A percentile compares a stretch with the other conserved stretches of the same genome.
phyloP scores from a whole-genome alignment of 257 asterid genomes.

The Salvia miltiorrhiza region DNA sequence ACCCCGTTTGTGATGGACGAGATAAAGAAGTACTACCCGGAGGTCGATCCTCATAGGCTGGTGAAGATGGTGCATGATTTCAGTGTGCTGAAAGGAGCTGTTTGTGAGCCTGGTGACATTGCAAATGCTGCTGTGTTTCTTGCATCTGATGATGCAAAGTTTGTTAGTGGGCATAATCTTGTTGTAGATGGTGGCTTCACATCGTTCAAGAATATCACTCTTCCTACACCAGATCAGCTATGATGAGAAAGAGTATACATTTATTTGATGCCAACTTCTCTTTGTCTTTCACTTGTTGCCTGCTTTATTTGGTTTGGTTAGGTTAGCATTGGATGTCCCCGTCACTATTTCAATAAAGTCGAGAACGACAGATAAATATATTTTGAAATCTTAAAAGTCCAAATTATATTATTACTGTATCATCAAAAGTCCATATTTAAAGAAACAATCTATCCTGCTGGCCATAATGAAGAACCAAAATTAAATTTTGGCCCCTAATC shows the following conservation, averaged over 20 bases:
- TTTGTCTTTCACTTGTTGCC: too few relatives aligned
- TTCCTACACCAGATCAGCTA: slow-evolving; percentile 34
- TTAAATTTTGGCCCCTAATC: too few relatives aligned
- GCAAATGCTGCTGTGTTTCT: slow-evolving; percentile 81
- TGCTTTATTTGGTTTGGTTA: too few relatives aligned
- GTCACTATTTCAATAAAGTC: too few relatives aligned
- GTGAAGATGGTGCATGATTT: slow-evolving; percentile 46
- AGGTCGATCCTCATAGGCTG: slow-evolving; percentile 32
- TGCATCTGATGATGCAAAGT: slow-evolving; percentile 53
- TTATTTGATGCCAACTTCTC: too few relatives aligned
- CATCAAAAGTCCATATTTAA: too few relatives aligned
- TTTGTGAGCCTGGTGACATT: slow-evolving; percentile 59
- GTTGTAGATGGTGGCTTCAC: slow-evolving; percentile 41
- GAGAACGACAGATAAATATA: too few relatives aligned
- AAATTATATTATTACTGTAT: too few relatives aligned
- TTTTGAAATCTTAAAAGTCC: too few relatives aligned
- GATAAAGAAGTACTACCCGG: slow-evolving; percentile 43
- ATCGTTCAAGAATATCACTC: slow-evolving; percentile 29
- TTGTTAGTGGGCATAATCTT: slow-evolving; percentile 69
- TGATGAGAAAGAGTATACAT: background rate
- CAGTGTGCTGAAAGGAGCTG: slow-evolving; percentile 56
- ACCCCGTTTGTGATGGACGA: slow-evolving; percentile 64
- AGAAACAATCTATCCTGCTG: too few relatives aligned
- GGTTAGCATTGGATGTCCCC: too few relatives aligned
- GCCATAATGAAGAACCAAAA: too few relatives aligned